These are phyloP conservation scores for Stephanocyclus meneghinianus DNA, from an alignment of 352 stramenopile genomes.

Conservation along the genomic window DNA sequence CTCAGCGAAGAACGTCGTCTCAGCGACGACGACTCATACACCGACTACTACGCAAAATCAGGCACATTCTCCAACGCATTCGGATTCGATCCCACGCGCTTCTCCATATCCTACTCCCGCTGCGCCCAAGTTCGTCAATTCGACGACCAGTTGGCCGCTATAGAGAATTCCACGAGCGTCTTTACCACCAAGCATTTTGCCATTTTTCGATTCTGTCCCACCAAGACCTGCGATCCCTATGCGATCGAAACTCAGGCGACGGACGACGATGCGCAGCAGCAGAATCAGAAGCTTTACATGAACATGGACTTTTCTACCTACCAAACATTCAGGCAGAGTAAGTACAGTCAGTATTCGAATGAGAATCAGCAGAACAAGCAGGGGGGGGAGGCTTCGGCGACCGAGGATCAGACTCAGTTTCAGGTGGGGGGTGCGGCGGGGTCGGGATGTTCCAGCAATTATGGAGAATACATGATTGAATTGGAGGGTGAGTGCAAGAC, in stretches of 20 bases:
- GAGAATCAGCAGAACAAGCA: neutral
- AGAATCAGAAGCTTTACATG: neutral
- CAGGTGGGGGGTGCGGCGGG: slow-evolving; percentile 6
- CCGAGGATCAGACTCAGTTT: neutral
- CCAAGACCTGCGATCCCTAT: slow-evolving; percentile 35
- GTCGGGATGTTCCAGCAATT: slow-evolving; percentile 15
- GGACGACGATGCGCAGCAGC: neutral
- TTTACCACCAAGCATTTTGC: slow-evolving; percentile 65
- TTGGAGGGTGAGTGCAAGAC: slow-evolving; percentile 14
- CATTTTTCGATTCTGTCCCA: slow-evolving; percentile 63
- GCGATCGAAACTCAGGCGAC: neutral
- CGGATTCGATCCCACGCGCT: slow-evolving; percentile 49
- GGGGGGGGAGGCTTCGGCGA: neutral
- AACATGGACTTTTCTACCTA: slow-evolving; percentile 10
- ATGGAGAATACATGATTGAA: slow-evolving; percentile 35
- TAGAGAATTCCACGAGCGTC: slow-evolving; percentile 35
- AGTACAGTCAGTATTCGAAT: slow-evolving; percentile 11
- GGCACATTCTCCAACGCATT: slow-evolving; percentile 20
- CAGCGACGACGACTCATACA: neutral
- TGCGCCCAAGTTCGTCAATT: slow-evolving; percentile 59
- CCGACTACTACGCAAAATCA: slow-evolving; percentile 15
- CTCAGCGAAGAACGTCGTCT: neutral
- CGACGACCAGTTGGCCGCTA: slow-evolving; percentile 50
- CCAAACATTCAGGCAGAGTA: neutral
- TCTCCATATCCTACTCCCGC: slow-evolving; percentile 55